Percentiles rank a stretch among this genome's conserved stretches.
Conservation (phyloP, 208 protist species). For the Wallacemonas collosoma region DNA sequence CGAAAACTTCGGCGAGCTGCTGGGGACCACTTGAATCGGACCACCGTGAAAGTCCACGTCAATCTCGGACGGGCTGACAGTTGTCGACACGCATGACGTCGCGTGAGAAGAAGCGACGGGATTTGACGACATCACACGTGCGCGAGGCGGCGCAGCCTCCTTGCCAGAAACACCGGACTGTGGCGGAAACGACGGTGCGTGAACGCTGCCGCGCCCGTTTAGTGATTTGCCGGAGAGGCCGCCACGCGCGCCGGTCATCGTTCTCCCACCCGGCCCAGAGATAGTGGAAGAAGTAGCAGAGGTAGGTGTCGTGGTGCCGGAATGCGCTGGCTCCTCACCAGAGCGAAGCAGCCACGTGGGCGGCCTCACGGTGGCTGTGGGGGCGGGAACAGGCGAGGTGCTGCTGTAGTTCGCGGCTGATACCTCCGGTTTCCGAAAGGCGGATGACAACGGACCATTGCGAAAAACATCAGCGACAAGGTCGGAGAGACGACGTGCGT, state of each 20-base stretch:
- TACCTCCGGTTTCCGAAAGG: background rate
- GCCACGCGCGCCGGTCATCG: background rate
- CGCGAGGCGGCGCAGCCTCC: background rate
- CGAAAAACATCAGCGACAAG: slow-evolving; percentile 1
- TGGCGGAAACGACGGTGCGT: background rate
- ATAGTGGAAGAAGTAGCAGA: background rate
- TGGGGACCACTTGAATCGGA: slow-evolving; percentile 2
- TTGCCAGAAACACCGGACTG: slow-evolving; percentile 1
- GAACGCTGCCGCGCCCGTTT: background rate
- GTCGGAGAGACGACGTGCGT: slow-evolving; percentile 1
- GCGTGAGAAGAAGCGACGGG: background rate
- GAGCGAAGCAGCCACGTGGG: slow-evolving; percentile 1
- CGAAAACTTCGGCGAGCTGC: background rate
- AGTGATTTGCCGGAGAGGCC: background rate
- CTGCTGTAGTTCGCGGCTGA: slow-evolving; percentile 1
- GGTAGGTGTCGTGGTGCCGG: no score
- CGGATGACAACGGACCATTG: background rate
- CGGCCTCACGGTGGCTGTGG: background rate
- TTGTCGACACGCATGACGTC: background rate
- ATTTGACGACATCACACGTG: background rate
- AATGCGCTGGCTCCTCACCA: no score
- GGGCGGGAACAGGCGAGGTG: background rate
- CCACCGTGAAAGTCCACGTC: background rate
- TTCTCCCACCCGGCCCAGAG: background rate
- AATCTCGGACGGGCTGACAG: background rate